Evolutionary conservation across 2,329 filamentous ascomycete species (phyloP), one percentile per base, ranked within the genome.

Genomic region (Ophiostoma piceae): DNA sequence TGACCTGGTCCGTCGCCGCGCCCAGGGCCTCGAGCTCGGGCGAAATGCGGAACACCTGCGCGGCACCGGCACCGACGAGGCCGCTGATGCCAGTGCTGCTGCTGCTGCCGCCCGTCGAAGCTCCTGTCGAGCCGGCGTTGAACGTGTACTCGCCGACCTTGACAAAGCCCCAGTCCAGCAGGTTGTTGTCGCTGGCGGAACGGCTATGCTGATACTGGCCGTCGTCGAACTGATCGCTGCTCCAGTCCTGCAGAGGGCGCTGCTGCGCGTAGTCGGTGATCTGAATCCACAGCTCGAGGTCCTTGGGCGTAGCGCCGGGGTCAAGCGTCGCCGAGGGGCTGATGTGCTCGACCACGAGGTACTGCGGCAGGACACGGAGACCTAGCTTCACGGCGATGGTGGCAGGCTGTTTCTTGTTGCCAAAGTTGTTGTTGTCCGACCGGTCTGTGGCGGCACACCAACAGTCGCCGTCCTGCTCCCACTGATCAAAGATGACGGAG

Each of bases 391-490:
- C 35, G 47, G 22, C 51, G 7, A n/a, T 65, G 29, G 43, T 26
- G 2, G 16, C 64, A 12, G 62, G 47, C 11, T 35, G n/a, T n/a
- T 37, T 57, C n/a, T 22, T 16, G 2, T 14, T 7, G 35, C 22
- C n/a, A 9, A 8, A 19, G 35, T 14, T 19, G 41, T 41, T n/a
- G 29, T n/a, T 39, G 14, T 67, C 37, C 1, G 16, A n/a, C 16
- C 29, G 22, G 22, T 29, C 39, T 0, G 80, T 79, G 3, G 82
- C 84, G 4, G 90, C 88, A 78, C 94, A 98, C 91, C 92, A 98
- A 79, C 92, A 96, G 72, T 98, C 91, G 26, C 91, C 92, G 43
- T 90, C 85, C 67, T 96, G 91, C 11, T 88, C 82, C 92, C 94
- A 97, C 3, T 82, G 79, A 1, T 79, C 77, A 1, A 97, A 82